Percentiles rank a stretch among this genome's conserved stretches.
Conservation (phyloP, 192 early-diverging fungal genomes). For the Phycomyces blakesleeanus region DNA sequence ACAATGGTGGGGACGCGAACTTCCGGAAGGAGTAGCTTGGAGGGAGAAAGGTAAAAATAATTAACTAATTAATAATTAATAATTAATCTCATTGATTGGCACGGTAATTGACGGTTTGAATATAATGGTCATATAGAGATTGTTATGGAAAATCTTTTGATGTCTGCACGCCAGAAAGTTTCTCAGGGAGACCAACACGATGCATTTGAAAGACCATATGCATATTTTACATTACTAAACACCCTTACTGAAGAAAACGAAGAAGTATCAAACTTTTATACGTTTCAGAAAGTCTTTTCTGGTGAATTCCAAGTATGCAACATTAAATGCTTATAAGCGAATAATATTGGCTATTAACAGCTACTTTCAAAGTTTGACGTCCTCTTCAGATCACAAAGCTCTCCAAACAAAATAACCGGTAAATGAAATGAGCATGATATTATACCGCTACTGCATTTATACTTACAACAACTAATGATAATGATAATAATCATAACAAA, state of each 20-base stretch:
- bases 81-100: too few species aligned
- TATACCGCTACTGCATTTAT: not conserved
- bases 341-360: not conserved
- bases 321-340: too few species aligned
- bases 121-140: conserved; percentile 23
- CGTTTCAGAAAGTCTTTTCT: conserved; percentile 62
- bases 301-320: conserved; percentile 57
- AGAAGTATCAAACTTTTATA: conserved; percentile 44
- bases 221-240: conserved; percentile 30
- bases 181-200: conserved; percentile 15
- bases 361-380: conserved; percentile 50
- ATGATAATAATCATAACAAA: too few species aligned
- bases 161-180: conserved; percentile 15
- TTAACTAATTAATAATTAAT: too few species aligned
- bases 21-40: conserved; percentile 53
- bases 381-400: conserved; percentile 38
- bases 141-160: conserved; percentile 30
- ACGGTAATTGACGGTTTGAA: not conserved
- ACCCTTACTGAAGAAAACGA: conserved; percentile 25
- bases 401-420: conserved; percentile 18
- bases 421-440: not conserved
- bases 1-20: conserved; percentile 34
- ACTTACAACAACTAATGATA: too few species aligned
- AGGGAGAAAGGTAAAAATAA: conserved; percentile 48
- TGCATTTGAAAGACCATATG: conserved; percentile 9